Evolutionary conservation across 179 eudicot species (phyloP).

Genomic region (Corrigiola litoralis): DNA sequence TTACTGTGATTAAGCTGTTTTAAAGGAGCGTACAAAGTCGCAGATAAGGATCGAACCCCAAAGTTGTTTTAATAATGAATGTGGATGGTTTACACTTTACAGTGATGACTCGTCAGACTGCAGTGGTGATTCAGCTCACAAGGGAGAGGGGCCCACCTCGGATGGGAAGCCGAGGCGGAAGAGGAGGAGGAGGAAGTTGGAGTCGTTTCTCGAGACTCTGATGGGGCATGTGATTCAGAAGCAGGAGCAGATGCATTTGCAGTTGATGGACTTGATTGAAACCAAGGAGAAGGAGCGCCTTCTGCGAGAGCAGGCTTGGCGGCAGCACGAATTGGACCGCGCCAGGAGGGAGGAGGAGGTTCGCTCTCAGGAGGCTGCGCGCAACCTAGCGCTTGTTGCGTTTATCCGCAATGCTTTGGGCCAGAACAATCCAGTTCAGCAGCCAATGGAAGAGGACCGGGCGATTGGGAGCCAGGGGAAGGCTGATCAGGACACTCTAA

Average conservation of each 20-base stretch:
- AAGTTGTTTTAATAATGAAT: too few relatives aligned
- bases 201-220: constrained; percentile 31
- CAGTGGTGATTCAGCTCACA: constrained; percentile 23
- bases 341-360: constrained; percentile 29
- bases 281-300: constrained; percentile 41
- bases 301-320: constrained; percentile 51
- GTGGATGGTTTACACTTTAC: too few relatives aligned
- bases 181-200: constrained; percentile 25
- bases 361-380: constrained; percentile 42
- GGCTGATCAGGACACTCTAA: constrained; percentile 20
- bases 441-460: too few relatives aligned
- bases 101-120: constrained; percentile 38
- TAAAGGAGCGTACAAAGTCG: too few relatives aligned
- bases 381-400: constrained; percentile 44
- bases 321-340: constrained; percentile 35
- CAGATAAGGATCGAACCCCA: too few relatives aligned
- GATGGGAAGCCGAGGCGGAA: constrained; percentile 26
- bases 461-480: constrained; percentile 6
- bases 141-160: background rate
- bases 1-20: too few relatives aligned
- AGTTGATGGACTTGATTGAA: constrained; percentile 42
- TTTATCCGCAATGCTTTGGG: constrained; percentile 34
- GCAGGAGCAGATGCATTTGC: constrained; percentile 59
- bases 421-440: constrained; percentile 20
- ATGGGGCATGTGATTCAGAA: constrained; percentile 34